These are phyloP conservation scores for Earliella scabrosa DNA, from an alignment of 1,284 basidiomycete species.

Conservation along the genomic window DNA sequence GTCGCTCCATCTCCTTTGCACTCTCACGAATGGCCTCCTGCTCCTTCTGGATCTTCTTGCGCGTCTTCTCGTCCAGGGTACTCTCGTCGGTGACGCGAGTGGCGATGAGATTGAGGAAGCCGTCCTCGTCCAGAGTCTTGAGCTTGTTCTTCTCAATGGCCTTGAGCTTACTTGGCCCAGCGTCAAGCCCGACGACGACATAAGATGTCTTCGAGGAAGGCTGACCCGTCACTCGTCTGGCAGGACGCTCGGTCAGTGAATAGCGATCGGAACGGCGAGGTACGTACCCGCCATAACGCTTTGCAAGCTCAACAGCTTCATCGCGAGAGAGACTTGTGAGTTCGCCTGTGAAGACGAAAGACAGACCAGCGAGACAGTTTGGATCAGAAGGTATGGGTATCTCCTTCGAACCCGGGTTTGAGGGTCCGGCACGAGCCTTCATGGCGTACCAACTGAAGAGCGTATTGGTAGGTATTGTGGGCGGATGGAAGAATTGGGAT, in stretches of 20 bases:
- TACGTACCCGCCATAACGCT: slow-evolving; percentile 89
- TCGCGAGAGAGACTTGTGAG: slow-evolving; percentile 87
- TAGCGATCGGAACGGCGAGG: neutral
- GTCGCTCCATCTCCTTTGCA: slow-evolving; percentile 77
- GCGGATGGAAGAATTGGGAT: neutral
- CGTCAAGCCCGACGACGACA: slow-evolving; percentile 88
- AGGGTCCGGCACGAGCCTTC: slow-evolving; percentile 70
- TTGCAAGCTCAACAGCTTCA: slow-evolving; percentile 87
- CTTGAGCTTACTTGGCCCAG: slow-evolving; percentile 87
- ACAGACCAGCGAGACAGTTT: slow-evolving; percentile 85
- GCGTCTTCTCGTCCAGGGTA: slow-evolving; percentile 77
- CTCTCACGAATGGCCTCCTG: slow-evolving; percentile 72
- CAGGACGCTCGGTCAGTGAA: neutral
- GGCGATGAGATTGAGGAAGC: slow-evolving; percentile 83
- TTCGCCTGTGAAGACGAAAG: slow-evolving; percentile 97
- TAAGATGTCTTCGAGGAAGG: slow-evolving; percentile 93
- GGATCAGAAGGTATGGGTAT: slow-evolving; percentile 77
- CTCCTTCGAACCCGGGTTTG: slow-evolving; percentile 79
- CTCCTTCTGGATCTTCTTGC: slow-evolving; percentile 85
- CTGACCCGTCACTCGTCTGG: slow-evolving; percentile 82
- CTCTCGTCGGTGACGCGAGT: slow-evolving; percentile 52
- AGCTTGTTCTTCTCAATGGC: slow-evolving; percentile 84
- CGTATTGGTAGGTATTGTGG: too few species aligned
- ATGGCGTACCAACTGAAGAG: slow-evolving; percentile 64
- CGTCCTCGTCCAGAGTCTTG: slow-evolving; percentile 85